phyloP scores from a whole-genome alignment of 208 protist species.

The Tritrichomonas musculus region DNA sequence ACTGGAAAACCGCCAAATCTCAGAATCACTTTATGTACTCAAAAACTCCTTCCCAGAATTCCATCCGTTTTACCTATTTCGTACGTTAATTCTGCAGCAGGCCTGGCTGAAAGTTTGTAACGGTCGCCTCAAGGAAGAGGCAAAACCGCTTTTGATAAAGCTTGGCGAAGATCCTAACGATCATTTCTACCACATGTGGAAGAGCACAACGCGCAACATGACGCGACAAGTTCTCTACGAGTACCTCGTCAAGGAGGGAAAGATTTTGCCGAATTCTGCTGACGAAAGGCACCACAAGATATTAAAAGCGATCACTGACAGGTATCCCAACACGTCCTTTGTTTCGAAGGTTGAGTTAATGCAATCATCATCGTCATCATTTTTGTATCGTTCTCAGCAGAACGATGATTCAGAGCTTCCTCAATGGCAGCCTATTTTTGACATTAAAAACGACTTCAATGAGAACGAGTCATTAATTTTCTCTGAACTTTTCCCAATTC shows the following conservation, averaged over 20 bases:
- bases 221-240: not conserved
- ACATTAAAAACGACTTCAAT: not conserved
- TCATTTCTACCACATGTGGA: constrained; percentile 12
- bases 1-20: not conserved
- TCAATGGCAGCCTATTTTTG: constrained; percentile 5
- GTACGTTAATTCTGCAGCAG: not conserved
- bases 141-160: not conserved
- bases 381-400: too few species aligned
- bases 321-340: constrained; percentile 15
- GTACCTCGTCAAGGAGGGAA: not conserved
- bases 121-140: not conserved
- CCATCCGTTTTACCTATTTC: not conserved
- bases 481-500: not conserved
- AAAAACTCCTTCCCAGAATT: not conserved
- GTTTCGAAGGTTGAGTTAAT: not conserved
- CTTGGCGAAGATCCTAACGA: not conserved
- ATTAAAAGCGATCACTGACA: not conserved
- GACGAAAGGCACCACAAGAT: not conserved
- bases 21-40: not conserved
- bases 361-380: not conserved
- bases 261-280: not conserved
- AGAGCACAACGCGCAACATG: not conserved
- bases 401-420: not conserved
- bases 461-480: not conserved
- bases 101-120: not conserved